Base-by-base conservation (phyloP, 805 yeast species). In the Lachancea meyersii region DNA sequence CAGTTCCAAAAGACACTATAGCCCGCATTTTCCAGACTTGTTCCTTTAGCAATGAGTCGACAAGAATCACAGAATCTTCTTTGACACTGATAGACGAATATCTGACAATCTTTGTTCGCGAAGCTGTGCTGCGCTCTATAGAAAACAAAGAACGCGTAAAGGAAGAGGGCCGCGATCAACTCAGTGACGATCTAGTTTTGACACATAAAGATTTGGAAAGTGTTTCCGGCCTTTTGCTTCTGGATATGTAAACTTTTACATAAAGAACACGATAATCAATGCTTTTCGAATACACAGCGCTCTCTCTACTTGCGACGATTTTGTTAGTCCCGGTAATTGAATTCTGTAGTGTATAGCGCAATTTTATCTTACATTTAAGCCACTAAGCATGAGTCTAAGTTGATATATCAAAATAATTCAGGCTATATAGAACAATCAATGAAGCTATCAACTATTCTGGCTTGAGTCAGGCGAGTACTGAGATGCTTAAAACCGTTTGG, bases 131-230 rank as follows among this genome's bases (percentile, higher is more conserved):
- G 17, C 45, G 67, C 40, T 56, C 64, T 3, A 22, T 52, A 5
- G 63, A 59, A 31, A 54, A 54, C 41, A 52, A 49, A 35, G 50
- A 46, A n/a, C 43, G 44, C 16, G 32, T 44, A 24, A 30, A 35
- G 30, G 45, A 35, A 30, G 20, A 34, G 13, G 21, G 33, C 4
- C 42, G 31, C 6, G 44, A 35, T 23, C 40, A 30, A 22, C 18
- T 41, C 11, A 34, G 50, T 30, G 30, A 19, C 13, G 24, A 28
- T 8, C 27, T 47, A 4, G 47, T 46, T 16, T 35, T 61, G 11
- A 51, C 52, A 5, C 59, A 56, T 33, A 48, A 50, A 19, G 65
- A 61, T 34, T 37, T 62, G 13, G 65, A 60, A 32, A 49, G 50
- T 17, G 53, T 62, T 16, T 52, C 61, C 16, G 67, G 67, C 0